Evolutionary conservation across 495 filamentous ascomycete genomes (phyloP).

Genomic region (Bombardia bombarda): DNA sequence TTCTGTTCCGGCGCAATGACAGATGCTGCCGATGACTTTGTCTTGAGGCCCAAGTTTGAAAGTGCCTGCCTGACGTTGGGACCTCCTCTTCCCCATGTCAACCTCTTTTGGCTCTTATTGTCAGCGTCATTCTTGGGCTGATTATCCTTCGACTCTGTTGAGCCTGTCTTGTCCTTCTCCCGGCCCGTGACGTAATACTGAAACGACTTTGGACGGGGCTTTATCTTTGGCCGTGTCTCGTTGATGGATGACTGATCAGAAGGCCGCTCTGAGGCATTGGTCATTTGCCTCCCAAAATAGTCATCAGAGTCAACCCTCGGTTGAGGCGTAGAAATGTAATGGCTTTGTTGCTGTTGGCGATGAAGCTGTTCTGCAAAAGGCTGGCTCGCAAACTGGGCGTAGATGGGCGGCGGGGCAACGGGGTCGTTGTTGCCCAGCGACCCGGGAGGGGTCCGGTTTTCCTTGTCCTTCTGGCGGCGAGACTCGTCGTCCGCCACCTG

Average conservation of each 20-base stretch:
- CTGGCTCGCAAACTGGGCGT: slow-evolving; percentile 58
- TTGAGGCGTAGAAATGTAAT: neutral
- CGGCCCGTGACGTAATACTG: slow-evolving; percentile 11
- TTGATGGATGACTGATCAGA: neutral
- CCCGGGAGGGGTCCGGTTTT: slow-evolving; percentile 58
- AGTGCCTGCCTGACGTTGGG: slow-evolving; percentile 7
- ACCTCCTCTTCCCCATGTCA: slow-evolving; percentile 18
- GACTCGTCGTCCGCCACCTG: slow-evolving; percentile 29
- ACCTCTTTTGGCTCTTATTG: slow-evolving; percentile 8
- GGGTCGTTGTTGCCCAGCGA: slow-evolving; percentile 33
- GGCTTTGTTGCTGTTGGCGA: too few relatives aligned
- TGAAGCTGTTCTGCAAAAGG: neutral
- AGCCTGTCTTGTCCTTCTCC: slow-evolving; percentile 5
- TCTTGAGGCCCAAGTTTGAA: slow-evolving; percentile 8
- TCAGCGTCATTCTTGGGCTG: slow-evolving; percentile 4
- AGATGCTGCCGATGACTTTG: slow-evolving; percentile 25
- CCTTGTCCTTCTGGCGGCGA: slow-evolving; percentile 50
- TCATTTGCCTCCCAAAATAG: too few relatives aligned
- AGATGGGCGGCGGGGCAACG: slow-evolving; percentile 61
- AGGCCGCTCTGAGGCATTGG: too few relatives aligned
- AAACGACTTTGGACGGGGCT: slow-evolving; percentile 24
- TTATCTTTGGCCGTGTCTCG: neutral
- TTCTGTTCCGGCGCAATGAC: too few relatives aligned
- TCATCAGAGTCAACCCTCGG: neutral
- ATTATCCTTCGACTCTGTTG: neutral